A percentile compares a stretch with the other conserved stretches of the same genome.
Evolutionary conservation across 805 yeast genomes (phyloP).

Genomic region (Kazachstania africana): DNA sequence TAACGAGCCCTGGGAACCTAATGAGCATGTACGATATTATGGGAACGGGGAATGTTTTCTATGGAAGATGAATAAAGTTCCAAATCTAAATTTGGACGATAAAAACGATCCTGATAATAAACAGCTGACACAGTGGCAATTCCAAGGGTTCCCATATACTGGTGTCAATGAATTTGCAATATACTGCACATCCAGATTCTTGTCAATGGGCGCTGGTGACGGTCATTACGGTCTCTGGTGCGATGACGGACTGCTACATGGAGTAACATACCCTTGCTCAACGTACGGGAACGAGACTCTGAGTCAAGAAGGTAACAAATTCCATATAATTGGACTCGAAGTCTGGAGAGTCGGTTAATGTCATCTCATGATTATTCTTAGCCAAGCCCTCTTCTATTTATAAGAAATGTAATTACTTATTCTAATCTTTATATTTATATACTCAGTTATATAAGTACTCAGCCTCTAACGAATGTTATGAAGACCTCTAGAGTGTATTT

Average conservation of each 20-base stretch:
- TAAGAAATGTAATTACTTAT: slow-evolving; percentile 1
- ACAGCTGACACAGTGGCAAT: slow-evolving; percentile 28
- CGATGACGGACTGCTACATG: slow-evolving; percentile 59
- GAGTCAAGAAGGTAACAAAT: slow-evolving; percentile 47
- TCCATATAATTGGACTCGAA: slow-evolving; percentile 67
- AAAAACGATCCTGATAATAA: slow-evolving; percentile 7
- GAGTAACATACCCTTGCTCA: slow-evolving; percentile 66
- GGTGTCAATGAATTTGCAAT: slow-evolving; percentile 79
- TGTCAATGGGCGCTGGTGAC: slow-evolving; percentile 84
- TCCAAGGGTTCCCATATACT: slow-evolving; percentile 78
- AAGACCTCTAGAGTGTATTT: no score
- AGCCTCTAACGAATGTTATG: no score
- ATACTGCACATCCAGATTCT: slow-evolving; percentile 63
- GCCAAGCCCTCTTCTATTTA: no score
- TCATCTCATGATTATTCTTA: background rate
- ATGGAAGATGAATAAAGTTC: slow-evolving; percentile 58
- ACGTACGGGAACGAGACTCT: slow-evolving; percentile 88
- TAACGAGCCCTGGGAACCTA: slow-evolving; percentile 61
- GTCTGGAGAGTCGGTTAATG: slow-evolving; percentile 63
- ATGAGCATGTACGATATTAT: slow-evolving; percentile 62
- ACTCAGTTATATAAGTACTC: no score
- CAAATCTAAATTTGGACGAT: slow-evolving; percentile 11
- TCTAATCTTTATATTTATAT: no score
- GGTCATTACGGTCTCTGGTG: slow-evolving; percentile 91
- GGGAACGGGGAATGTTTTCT: slow-evolving; percentile 95